These are phyloP conservation scores for Mikania micrantha DNA, from an alignment of 129 eudicot species.

Conservation along the genomic window DNA sequence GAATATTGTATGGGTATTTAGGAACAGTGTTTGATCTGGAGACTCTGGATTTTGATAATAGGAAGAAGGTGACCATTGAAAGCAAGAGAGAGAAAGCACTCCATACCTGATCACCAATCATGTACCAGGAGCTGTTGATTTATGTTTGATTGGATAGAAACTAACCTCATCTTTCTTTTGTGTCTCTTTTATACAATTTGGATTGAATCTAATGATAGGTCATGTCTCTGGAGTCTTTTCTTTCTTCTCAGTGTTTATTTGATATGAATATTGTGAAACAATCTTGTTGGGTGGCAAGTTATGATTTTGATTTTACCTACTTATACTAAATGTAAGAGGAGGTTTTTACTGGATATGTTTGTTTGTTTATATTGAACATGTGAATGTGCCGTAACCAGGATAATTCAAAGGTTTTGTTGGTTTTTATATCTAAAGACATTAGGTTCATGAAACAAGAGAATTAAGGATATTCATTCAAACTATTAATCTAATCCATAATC, in stretches of 20 bases:
- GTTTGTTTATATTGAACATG: no score
- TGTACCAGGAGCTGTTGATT: constrained; percentile 6
- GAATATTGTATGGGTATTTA: constrained; percentile 72
- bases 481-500: no score
- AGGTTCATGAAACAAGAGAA: no score
- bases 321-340: no score
- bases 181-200: not conserved
- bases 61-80: constrained; percentile 62
- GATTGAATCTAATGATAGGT: constrained; percentile 1
- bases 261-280: not conserved
- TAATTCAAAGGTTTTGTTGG: no score
- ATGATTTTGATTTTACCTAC: no score
- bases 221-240: not conserved
- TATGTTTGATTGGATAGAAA: constrained; percentile 20
- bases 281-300: not conserved
- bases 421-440: no score
- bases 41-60: constrained; percentile 56
- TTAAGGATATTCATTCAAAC: no score
- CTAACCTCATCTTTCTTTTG: not conserved
- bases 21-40: constrained; percentile 78
- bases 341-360: no score
- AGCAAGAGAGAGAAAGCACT: constrained; percentile 47
- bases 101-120: not conserved
- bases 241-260: not conserved
- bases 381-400: no score